Base-by-base conservation (phyloP, 805 yeast genomes). In the Yamadazyma phyllophila region DNA sequence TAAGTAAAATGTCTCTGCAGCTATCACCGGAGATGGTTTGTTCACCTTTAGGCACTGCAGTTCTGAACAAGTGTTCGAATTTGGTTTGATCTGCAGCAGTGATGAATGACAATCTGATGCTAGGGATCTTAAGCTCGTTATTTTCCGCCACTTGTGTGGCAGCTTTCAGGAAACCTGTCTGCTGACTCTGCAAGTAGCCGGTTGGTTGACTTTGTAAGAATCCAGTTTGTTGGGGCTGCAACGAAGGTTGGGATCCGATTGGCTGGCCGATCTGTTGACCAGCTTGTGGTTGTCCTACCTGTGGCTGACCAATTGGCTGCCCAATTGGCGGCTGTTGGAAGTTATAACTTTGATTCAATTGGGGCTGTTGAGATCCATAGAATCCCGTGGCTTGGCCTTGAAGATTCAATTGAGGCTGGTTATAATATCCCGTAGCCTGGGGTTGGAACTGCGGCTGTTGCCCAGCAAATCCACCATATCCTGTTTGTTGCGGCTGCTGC, bases 11-110 rank as follows among this genome's bases (percentile, higher is more conserved):
- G 50, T 81, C 83, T 54, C 91, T 81, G 12, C 96, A 96, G 5
- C 85, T 71, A 38, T 81, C 83, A 9, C 92, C 91, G 36, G 76
- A 69, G 44, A 86, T 78, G 3, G 88, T 74, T 49, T 70, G 80
- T 51, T 85, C 90, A n/a, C 85, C 84, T 14, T 72, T 68, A 15
- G 83, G 77, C 24, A 91, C 92, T 16, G 90, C 84, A 15, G 88
- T 77, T 53, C 92, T 73, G 63, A 92, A 92, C 54, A 92, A 71
- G 56, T 83, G 82, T 65, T 89, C 97, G 60, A 87, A 92, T 62
- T 88, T 85, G 47, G 78, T 77, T 69, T 92, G 98, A 62, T 92
- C 97, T 29, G 79, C 80, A 17, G 86, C 84, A 2, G 96, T 81
- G 50, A 92, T 80, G 61, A 92, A 92, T 9, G 96, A 82, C 43